These are phyloP conservation scores for Myxozyma vanderwaltii DNA, from an alignment of 805 yeast species.

Conservation along the genomic window DNA sequence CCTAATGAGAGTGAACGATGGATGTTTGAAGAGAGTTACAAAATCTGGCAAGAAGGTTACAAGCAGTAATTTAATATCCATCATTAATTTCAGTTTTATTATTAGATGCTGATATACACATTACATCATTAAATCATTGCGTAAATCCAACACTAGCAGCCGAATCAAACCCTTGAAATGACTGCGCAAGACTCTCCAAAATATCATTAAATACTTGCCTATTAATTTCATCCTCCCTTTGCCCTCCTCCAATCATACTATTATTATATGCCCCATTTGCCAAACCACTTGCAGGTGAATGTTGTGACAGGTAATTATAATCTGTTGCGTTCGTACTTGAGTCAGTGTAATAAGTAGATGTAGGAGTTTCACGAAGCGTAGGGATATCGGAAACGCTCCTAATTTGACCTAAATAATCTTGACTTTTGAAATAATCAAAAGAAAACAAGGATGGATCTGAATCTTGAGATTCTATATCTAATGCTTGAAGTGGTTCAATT, in stretches of 20 bases:
- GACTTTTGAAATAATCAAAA: slow-evolving; percentile 1
- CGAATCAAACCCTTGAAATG: slow-evolving; percentile 31
- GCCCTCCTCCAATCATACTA: not conserved
- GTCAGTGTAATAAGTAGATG: not conserved
- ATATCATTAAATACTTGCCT: slow-evolving; percentile 19
- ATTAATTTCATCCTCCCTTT: not conserved
- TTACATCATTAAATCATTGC: not conserved
- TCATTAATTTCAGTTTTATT: too few species aligned
- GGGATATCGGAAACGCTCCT: slow-evolving; percentile 3
- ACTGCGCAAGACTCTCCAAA: slow-evolving; percentile 20
- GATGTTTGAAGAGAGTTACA: slow-evolving; percentile 12
- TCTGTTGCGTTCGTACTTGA: not conserved
- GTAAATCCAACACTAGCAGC: slow-evolving; percentile 27
- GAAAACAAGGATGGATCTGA: slow-evolving; percentile 1
- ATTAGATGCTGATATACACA: too few species aligned
- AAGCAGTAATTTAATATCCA: too few species aligned
- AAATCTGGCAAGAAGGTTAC: slow-evolving; percentile 8
- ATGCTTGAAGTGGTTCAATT: not conserved
- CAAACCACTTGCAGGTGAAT: not conserved
- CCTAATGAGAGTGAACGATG: slow-evolving; percentile 16
- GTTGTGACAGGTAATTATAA: not conserved
- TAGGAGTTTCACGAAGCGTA: not conserved
- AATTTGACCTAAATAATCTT: not conserved
- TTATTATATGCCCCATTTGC: not conserved
- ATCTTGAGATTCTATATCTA: not conserved